Percentiles rank a stretch among this genome's conserved stretches.
Evolutionary conservation across 2,329 filamentous ascomycete genomes (phyloP).

Genomic region (Monilinia fructigena): DNA sequence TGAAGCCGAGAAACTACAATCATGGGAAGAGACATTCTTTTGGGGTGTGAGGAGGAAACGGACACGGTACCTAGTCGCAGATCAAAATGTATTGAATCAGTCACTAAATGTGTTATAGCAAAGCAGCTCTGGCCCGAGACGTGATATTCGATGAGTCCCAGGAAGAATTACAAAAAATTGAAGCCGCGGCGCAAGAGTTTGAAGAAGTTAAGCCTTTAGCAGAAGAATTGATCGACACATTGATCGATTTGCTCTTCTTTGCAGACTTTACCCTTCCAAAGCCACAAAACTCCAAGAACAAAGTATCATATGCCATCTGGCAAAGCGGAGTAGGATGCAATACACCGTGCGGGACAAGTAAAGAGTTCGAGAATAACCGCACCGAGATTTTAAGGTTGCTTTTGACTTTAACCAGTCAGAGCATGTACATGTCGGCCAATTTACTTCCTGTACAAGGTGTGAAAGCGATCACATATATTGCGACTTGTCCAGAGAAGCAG

Average conservation of each 20-base stretch:
- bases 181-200: slow-evolving; percentile 59
- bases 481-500: slow-evolving; percentile 85
- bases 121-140: slow-evolving; percentile 65
- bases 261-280: slow-evolving; percentile 82
- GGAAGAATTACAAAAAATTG: slow-evolving; percentile 50
- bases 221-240: slow-evolving; percentile 87
- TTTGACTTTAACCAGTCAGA: slow-evolving; percentile 81
- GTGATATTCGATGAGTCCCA: slow-evolving; percentile 80
- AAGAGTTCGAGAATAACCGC: slow-evolving; percentile 89
- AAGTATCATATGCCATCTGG: slow-evolving; percentile 94
- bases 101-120: slow-evolving; percentile 45
- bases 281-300: slow-evolving; percentile 67
- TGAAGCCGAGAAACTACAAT: slow-evolving; percentile 76
- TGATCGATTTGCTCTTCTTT: slow-evolving; percentile 88
- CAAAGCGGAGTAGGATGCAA: slow-evolving; percentile 97
- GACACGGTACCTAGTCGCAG: slow-evolving; percentile 44
- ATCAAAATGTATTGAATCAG: not conserved
- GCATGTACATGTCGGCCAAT: slow-evolving; percentile 86
- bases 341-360: slow-evolving; percentile 80
- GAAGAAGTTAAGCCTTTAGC: slow-evolving; percentile 84
- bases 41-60: slow-evolving; percentile 75
- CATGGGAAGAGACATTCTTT: slow-evolving; percentile 93
- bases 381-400: slow-evolving; percentile 86
- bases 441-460: slow-evolving; percentile 79
- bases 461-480: slow-evolving; percentile 82